Evolutionary conservation across 768 basidiomycete genomes (phyloP).

Genomic region (Lanmaoa rubissima): DNA sequence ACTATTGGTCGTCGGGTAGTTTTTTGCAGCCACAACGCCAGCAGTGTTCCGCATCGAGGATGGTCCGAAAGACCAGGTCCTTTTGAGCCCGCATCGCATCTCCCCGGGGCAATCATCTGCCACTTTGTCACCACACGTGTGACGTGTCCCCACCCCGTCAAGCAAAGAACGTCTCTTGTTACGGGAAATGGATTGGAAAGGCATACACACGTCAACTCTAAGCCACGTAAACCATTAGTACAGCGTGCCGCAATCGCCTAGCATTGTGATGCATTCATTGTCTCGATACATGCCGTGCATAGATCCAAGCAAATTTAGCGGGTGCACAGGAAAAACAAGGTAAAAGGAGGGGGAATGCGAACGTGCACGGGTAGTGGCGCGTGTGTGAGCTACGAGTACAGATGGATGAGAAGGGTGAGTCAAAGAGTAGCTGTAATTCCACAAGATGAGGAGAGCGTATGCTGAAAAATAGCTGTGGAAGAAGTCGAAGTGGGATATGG

Average conservation of each 20-base stretch:
- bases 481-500: slow-evolving; percentile 9
- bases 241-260: not conserved
- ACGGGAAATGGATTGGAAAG: too few species aligned
- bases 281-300: slow-evolving; percentile 15
- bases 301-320: slow-evolving; percentile 23
- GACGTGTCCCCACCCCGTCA: not conserved
- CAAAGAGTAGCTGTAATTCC: slow-evolving; percentile 8
- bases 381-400: slow-evolving; percentile 23
- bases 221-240: not conserved
- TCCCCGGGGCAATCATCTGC: not conserved
- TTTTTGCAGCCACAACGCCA: not conserved
- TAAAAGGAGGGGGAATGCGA: not conserved
- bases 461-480: not conserved
- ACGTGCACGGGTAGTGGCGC: slow-evolving; percentile 11
- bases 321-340: not conserved
- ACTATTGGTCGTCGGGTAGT: not conserved
- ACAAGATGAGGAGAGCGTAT: not conserved
- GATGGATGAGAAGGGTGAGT: slow-evolving; percentile 16
- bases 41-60: not conserved
- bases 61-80: not conserved
- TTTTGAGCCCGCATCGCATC: slow-evolving; percentile 6
- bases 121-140: not conserved
- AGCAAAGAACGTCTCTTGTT: not conserved
- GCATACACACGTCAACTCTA: not conserved
- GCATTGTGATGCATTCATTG: slow-evolving; percentile 5